A percentile compares a stretch with the other conserved stretches of the same genome.
phyloP scores from a whole-genome alignment of 345 rosid species.

The Arabidopsis thaliana region DNA sequence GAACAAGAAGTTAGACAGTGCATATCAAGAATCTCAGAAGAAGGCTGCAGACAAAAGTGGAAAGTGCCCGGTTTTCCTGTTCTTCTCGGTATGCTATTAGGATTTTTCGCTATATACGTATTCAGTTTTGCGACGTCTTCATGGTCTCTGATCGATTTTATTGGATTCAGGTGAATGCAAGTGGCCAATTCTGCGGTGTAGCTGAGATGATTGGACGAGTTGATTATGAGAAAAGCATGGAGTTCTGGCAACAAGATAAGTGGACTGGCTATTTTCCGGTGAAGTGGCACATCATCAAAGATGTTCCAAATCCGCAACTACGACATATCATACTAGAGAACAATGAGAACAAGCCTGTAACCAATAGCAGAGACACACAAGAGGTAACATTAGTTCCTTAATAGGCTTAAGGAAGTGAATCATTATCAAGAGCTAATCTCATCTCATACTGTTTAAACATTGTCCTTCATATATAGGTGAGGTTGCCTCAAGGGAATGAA shows the following conservation, averaged over 20 bases:
- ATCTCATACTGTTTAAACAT: conserved; percentile 3
- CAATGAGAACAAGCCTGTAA: conserved; percentile 75
- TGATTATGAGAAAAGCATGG: conserved; percentile 64
- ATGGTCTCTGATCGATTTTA: conserved; percentile 14
- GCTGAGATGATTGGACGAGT: conserved; percentile 74
- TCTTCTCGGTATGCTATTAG: conserved; percentile 59
- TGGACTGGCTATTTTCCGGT: conserved; percentile 75
- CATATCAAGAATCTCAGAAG: conserved; percentile 57
- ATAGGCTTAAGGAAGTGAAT: not conserved
- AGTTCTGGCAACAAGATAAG: conserved; percentile 84
- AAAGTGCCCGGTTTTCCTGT: conserved; percentile 63
- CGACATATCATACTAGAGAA: conserved; percentile 68
- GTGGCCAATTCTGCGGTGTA: conserved; percentile 78
- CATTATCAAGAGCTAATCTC: not conserved
- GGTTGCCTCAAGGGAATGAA: conserved; percentile 60
- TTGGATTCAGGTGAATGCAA: conserved; percentile 66
- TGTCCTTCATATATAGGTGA: conserved; percentile 50
- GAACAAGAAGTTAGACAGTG: conserved; percentile 62
- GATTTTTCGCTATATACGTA: not conserved
- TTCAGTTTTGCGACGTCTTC: not conserved
- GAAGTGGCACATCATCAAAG: conserved; percentile 75
- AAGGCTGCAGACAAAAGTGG: conserved; percentile 48
- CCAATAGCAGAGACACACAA: conserved; percentile 80
- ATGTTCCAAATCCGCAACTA: conserved; percentile 63
- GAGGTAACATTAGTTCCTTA: conserved; percentile 48